Percentiles rank a stretch among this genome's conserved stretches.
Conservation (phyloP, 176 grass and related monocot genomes). For the Rhipidocladum racemiflorum region DNA sequence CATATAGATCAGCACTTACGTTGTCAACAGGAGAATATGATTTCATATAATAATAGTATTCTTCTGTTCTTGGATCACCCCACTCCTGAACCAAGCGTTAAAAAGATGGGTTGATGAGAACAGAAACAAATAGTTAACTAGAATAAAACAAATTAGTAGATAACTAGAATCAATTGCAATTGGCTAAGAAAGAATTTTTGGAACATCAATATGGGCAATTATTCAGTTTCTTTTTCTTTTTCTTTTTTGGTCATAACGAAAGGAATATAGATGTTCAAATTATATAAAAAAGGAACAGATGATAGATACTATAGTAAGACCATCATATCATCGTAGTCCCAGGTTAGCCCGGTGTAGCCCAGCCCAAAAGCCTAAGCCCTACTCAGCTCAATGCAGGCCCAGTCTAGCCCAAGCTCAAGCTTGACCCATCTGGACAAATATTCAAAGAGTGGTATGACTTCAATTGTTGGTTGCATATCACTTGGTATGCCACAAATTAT, state of each 20-base stretch:
- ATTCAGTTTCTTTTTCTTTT: not conserved
- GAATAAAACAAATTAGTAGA: not conserved
- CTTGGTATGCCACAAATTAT: not conserved
- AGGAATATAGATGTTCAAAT: not conserved
- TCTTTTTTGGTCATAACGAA: not conserved
- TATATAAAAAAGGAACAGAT: not conserved
- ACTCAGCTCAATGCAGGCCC: too few species aligned
- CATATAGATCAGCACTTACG: slow-evolving; percentile 38
- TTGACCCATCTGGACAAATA: not conserved
- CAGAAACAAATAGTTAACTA: not conserved
- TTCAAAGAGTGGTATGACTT: not conserved
- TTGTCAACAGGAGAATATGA: slow-evolving; percentile 96
- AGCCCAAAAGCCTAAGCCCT: not conserved
- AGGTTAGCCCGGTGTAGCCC: too few species aligned
- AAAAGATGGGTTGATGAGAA: not conserved
- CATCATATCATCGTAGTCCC: not conserved
- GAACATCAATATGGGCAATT: not conserved
- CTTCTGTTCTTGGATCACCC: slow-evolving; percentile 92
- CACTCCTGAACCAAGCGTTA: slow-evolving; percentile 67
- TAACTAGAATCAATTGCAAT: not conserved
- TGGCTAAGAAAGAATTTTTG: not conserved
- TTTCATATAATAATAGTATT: slow-evolving; percentile 94
- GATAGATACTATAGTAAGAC: not conserved
- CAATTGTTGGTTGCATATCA: not conserved
- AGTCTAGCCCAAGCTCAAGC: not conserved